phyloP scores from a whole-genome alignment of 495 filamentous ascomycete species.

The Podospora sp. region DNA sequence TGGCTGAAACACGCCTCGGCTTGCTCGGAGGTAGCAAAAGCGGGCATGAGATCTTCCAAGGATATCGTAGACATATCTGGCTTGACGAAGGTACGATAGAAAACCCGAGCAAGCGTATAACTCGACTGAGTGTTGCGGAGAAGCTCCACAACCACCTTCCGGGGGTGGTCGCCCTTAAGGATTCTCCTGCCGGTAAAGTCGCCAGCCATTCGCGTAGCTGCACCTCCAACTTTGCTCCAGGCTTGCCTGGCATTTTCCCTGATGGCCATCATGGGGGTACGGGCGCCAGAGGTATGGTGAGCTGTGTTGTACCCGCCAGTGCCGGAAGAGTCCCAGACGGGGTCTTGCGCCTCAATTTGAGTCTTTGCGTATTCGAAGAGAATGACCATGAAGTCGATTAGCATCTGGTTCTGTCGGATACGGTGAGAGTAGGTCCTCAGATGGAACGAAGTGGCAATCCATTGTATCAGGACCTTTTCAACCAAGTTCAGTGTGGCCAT shows the following conservation, averaged over 20 bases:
- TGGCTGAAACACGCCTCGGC: conserved; percentile 89
- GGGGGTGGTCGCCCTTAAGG: conserved; percentile 75
- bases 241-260: conserved; percentile 71
- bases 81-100: conserved; percentile 88
- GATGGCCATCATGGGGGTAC: conserved; percentile 72
- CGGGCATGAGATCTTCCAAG: conserved; percentile 73
- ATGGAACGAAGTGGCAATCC: conserved; percentile 94
- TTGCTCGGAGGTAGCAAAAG: conserved; percentile 84
- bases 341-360: conserved; percentile 71
- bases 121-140: conserved; percentile 71
- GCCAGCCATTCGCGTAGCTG: conserved; percentile 87
- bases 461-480: conserved; percentile 93
- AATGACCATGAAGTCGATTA: conserved; percentile 47
- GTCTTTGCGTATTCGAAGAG: conserved; percentile 80
- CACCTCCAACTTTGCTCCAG: conserved; percentile 79
- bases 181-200: conserved; percentile 86
- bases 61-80: conserved; percentile 74
- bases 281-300: conserved; percentile 55
- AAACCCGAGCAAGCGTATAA: conserved; percentile 83
- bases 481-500: conserved; percentile 77
- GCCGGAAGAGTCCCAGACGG: conserved; percentile 48
- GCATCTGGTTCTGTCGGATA: conserved; percentile 89
- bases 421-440: conserved; percentile 86
- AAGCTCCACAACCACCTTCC: conserved; percentile 81
- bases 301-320: conserved; percentile 36